A percentile compares a stretch with the other conserved stretches of the same genome.
Evolutionary conservation across 1,284 basidiomycete species (phyloP).

Genomic region (Singerocomus inundabilis): DNA sequence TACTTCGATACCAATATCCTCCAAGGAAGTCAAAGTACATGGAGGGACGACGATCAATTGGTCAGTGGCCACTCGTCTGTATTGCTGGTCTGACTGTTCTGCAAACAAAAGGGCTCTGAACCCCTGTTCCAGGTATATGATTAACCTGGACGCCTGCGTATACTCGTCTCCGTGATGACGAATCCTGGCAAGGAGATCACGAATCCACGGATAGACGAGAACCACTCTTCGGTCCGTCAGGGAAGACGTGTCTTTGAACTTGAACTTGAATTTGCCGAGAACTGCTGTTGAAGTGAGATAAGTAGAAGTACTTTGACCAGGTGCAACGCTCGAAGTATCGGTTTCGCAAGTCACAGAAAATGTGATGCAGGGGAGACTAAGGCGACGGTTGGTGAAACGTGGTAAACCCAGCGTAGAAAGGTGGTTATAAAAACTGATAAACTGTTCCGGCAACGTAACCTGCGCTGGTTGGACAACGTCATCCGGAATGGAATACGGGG

Average conservation of each 20-base stretch:
- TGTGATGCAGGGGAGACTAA: conserved; percentile 14
- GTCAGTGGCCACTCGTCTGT: conserved; percentile 10
- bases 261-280: conserved; percentile 5
- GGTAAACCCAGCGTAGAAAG: not conserved
- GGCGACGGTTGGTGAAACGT: conserved; percentile 6
- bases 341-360: conserved; percentile 1
- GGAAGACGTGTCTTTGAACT: not conserved
- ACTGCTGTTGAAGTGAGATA: not conserved
- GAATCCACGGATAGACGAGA: conserved; percentile 14
- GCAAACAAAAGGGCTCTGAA: conserved; percentile 13
- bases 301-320: not conserved
- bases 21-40: not conserved
- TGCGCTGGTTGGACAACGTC: not conserved
- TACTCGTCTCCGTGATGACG: not conserved
- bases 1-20: not conserved
- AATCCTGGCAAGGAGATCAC: conserved; percentile 3
- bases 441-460: not conserved
- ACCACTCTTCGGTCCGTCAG: not conserved
- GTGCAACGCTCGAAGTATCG: not conserved
- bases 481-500: conserved; percentile 2
- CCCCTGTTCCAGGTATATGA: conserved; percentile 11
- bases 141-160: not conserved
- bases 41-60: not conserved
- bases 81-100: not conserved
- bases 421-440: not conserved